Conservation (phyloP, 2,329 filamentous ascomycete species). For the Huntiella omanensis region DNA sequence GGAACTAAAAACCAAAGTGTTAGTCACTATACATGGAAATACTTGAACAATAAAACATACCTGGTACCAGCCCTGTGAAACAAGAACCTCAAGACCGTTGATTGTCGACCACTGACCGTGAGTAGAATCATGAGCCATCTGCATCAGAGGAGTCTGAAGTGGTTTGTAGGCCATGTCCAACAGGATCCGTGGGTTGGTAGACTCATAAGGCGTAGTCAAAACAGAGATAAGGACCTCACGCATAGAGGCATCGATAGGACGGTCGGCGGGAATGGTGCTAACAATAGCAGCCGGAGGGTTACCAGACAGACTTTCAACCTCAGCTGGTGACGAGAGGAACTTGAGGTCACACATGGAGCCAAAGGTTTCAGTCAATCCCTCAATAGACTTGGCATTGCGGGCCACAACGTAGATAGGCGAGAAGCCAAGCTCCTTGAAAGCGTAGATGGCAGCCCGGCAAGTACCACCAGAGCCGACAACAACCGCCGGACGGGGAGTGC, state of each 20-base stretch:
- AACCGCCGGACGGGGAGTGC: slow-evolving; percentile 34
- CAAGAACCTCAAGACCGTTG: slow-evolving; percentile 72
- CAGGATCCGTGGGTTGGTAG: slow-evolving; percentile 36
- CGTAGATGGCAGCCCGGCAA: slow-evolving; percentile 76
- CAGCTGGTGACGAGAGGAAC: slow-evolving; percentile 29
- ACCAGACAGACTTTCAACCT: slow-evolving; percentile 23
- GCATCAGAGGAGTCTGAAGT: slow-evolving; percentile 63
- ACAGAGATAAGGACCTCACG: slow-evolving; percentile 29
- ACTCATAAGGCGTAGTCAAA: slow-evolving; percentile 19
- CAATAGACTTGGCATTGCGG: slow-evolving; percentile 50
- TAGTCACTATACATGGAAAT: slow-evolving; percentile 12
- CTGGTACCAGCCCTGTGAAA: slow-evolving; percentile 79
- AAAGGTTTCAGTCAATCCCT: slow-evolving; percentile 51
- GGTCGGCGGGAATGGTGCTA: slow-evolving; percentile 79
- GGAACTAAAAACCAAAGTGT: slow-evolving; percentile 34
- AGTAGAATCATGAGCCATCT: slow-evolving; percentile 48
- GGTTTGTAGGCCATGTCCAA: slow-evolving; percentile 97
- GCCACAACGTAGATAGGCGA: slow-evolving; percentile 75
- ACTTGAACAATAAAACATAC: slow-evolving; percentile 21
- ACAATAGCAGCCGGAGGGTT: slow-evolving; percentile 51
- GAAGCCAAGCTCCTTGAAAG: slow-evolving; percentile 67
- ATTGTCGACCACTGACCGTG: slow-evolving; percentile 57
- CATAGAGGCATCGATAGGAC: slow-evolving; percentile 56
- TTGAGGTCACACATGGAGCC: slow-evolving; percentile 52
- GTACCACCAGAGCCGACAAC: slow-evolving; percentile 88